Percentiles rank a stretch among this genome's conserved stretches.
Evolutionary conservation across 1,284 basidiomycete species (phyloP).

Genomic region (Uromyces viciae-fabae): DNA sequence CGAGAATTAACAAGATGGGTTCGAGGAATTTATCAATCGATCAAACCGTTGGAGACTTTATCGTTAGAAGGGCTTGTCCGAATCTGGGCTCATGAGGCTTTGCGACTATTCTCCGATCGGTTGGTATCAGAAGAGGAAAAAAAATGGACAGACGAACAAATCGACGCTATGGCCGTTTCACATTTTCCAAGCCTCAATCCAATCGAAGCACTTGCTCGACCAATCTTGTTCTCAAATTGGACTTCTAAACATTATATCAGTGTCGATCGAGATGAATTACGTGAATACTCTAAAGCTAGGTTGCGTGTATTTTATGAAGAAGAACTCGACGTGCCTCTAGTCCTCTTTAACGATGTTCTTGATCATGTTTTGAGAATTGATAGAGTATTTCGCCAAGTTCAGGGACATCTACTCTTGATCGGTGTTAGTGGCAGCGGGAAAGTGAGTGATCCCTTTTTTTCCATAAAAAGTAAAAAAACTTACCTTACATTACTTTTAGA

Average conservation of each 20-base stretch:
- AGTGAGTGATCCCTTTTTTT: constrained; percentile 59
- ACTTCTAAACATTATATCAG: constrained; percentile 95
- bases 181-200: constrained; percentile 89
- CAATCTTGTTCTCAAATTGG: constrained; percentile 98
- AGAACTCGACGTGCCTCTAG: constrained; percentile 95
- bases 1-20: constrained; percentile 98
- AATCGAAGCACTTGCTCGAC: constrained; percentile 75
- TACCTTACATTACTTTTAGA: constrained; percentile 60
- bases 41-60: constrained; percentile 83
- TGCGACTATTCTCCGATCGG: constrained; percentile 96
- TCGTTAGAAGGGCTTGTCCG: constrained; percentile 90
- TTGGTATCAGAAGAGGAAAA: constrained; percentile 87
- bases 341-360: constrained; percentile 95
- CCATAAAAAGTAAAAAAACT: neutral
- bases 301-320: constrained; percentile 94
- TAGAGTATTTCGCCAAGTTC: constrained; percentile 96
- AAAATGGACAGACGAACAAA: constrained; percentile 87
- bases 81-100: constrained; percentile 96
- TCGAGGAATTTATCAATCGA: constrained; percentile 93
- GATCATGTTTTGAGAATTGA: constrained; percentile 97
- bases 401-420: constrained; percentile 92
- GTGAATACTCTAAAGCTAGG: constrained; percentile 94
- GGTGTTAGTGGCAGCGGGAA: constrained; percentile 97
- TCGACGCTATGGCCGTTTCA: constrained; percentile 75
- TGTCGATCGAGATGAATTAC: constrained; percentile 84